Evolutionary conservation across 805 yeast species (phyloP).

Genomic region (Ogataea angusta): DNA sequence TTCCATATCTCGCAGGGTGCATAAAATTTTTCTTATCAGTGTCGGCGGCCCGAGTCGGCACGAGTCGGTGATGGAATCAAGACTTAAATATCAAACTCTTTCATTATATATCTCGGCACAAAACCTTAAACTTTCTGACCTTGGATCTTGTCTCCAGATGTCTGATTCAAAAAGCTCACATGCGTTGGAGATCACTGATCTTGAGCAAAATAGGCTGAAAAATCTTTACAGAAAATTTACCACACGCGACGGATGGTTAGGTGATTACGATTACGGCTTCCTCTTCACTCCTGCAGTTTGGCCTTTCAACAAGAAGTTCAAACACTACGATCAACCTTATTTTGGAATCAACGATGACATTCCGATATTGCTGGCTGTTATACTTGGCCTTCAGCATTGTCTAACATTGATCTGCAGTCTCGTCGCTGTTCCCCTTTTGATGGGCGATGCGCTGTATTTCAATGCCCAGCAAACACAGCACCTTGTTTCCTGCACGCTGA

Average conservation of each 20-base stretch:
- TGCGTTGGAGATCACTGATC: too few species aligned
- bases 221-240: conserved; percentile 2
- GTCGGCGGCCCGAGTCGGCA: conserved; percentile 6
- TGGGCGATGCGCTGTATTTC: conserved; percentile 56
- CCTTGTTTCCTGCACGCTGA: conserved; percentile 62
- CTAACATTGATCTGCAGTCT: conserved; percentile 81
- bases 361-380: conserved; percentile 63
- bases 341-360: conserved; percentile 67
- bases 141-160: neutral
- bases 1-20: neutral
- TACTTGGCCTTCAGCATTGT: conserved; percentile 77
- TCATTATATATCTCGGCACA: neutral
- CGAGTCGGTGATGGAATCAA: conserved; percentile 2
- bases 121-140: neutral
- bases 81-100: neutral
- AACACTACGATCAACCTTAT: conserved; percentile 60
- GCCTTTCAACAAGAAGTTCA: conserved; percentile 51
- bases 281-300: conserved; percentile 64
- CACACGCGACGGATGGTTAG: conserved; percentile 58
- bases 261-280: conserved; percentile 73
- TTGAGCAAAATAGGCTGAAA: too few species aligned
- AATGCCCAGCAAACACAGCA: conserved; percentile 45
- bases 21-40: neutral
- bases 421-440: conserved; percentile 71
- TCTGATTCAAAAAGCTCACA: too few species aligned